These are phyloP conservation scores for Fusarium sp. DNA, from an alignment of 2,329 filamentous ascomycete species.

Conservation along the genomic window DNA sequence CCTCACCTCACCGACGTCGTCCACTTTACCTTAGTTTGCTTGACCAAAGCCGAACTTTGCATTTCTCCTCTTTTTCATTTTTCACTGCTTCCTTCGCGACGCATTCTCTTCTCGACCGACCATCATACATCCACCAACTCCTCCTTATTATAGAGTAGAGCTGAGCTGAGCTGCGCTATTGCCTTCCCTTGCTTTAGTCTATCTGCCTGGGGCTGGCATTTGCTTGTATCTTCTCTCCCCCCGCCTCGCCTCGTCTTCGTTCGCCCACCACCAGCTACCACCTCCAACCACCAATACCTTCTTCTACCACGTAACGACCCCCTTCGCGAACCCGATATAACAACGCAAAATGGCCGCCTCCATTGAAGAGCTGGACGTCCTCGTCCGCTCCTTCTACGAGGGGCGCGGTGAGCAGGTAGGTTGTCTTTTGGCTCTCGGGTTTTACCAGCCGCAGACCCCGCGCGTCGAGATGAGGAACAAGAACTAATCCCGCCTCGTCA, in stretches of 20 bases:
- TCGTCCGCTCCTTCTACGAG: slow-evolving; percentile 97
- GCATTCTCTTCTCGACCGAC: slow-evolving; percentile 7
- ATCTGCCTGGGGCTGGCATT: slow-evolving; percentile 43
- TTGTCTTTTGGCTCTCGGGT: slow-evolving; percentile 20
- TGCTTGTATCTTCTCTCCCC: slow-evolving; percentile 48
- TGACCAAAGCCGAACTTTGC: slow-evolving; percentile 38
- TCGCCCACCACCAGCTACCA: slow-evolving; percentile 42
- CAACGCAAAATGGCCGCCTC: slow-evolving; percentile 70
- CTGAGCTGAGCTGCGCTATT: slow-evolving; percentile 3
- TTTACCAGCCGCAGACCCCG: slow-evolving; percentile 40
- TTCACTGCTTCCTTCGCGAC: slow-evolving; percentile 37
- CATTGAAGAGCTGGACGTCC: slow-evolving; percentile 95
- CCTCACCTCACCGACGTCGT: slow-evolving; percentile 47
- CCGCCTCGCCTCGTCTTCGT: slow-evolving; percentile 36
- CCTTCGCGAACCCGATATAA: slow-evolving; percentile 39
- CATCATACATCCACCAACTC: slow-evolving; percentile 5
- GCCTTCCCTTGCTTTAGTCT: slow-evolving; percentile 33
- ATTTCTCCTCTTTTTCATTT: slow-evolving; percentile 40
- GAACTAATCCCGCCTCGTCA: slow-evolving; percentile 40
- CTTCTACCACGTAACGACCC: slow-evolving; percentile 46
- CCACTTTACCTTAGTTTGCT: slow-evolving; percentile 41
- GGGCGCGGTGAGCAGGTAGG: slow-evolving; percentile 91
- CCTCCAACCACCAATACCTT: slow-evolving; percentile 37
- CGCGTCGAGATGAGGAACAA: slow-evolving; percentile 32
- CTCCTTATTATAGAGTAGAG: slow-evolving; percentile 30